Conservation (phyloP, 345 rosid genomes). For the Mercurialis annua region DNA sequence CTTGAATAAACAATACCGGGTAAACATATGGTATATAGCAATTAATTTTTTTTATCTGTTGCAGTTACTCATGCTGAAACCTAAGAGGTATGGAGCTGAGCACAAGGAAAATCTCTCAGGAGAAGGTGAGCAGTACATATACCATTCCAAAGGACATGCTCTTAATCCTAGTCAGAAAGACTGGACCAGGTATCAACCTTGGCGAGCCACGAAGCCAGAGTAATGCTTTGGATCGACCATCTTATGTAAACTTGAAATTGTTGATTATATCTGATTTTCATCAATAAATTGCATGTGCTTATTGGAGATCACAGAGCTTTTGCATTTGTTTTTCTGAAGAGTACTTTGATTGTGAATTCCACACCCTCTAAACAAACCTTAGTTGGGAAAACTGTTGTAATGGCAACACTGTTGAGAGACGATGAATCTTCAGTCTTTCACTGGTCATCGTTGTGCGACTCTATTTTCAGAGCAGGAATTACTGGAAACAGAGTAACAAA, state of each 20-base stretch:
- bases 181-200: constrained; percentile 93
- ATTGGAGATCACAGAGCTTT: background rate
- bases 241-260: constrained; percentile 2
- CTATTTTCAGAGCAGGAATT: no score
- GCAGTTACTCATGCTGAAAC: constrained; percentile 89
- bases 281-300: constrained; percentile 26
- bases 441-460: no score
- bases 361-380: background rate
- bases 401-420: background rate
- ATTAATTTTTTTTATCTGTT: constrained; percentile 16
- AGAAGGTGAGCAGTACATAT: constrained; percentile 72
- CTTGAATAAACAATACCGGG: background rate
- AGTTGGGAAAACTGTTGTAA: background rate
- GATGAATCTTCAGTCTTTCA: background rate
- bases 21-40: background rate
- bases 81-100: constrained; percentile 79
- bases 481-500: no score
- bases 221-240: constrained; percentile 4
- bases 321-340: constrained; percentile 4
- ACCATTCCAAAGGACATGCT: constrained; percentile 93
- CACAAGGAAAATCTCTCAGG: constrained; percentile 91
- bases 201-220: constrained; percentile 71
- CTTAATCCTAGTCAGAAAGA: constrained; percentile 89
- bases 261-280: background rate
- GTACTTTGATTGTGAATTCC: constrained; percentile 9